phyloP scores from a whole-genome alignment of 2,329 filamentous ascomycete species.

The Mycosphaerella arachidis region DNA sequence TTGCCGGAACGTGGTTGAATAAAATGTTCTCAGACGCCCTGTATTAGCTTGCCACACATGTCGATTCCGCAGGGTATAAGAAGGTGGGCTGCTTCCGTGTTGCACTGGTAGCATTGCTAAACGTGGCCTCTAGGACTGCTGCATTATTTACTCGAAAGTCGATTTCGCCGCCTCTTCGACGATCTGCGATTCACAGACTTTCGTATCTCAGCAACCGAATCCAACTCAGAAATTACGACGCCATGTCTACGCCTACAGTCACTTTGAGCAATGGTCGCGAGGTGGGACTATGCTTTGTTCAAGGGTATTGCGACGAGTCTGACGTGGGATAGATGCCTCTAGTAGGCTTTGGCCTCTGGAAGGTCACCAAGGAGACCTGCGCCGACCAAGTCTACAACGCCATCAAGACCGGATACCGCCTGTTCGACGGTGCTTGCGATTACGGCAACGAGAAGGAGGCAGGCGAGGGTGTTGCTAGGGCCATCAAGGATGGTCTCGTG shows the following conservation, averaged over 20 bases:
- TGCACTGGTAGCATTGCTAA: not conserved
- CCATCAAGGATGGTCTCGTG: conserved; percentile 75
- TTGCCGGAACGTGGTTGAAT: not conserved
- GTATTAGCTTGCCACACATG: not conserved
- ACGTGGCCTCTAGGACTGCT: conserved; percentile 1
- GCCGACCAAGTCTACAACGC: conserved; percentile 74
- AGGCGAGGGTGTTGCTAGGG: conserved; percentile 70
- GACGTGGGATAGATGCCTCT: conserved; percentile 58
- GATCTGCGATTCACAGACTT: not conserved
- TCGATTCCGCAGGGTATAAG: conserved; percentile 2
- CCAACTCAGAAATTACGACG: conserved; percentile 23
- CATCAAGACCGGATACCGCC: conserved; percentile 57
- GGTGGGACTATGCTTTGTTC: conserved; percentile 17
- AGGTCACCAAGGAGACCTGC: conserved; percentile 68
- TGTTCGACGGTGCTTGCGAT: conserved; percentile 62
- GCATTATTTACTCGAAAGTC: conserved; percentile 7
- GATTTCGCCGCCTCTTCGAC: not conserved
- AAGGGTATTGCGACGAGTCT: not conserved
- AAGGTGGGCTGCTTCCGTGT: not conserved
- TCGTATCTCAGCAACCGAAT: conserved; percentile 5
- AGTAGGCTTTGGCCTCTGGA: conserved; percentile 78
- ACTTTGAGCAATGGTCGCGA: conserved; percentile 38
- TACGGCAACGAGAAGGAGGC: conserved; percentile 79
- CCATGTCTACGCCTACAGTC: conserved; percentile 29
- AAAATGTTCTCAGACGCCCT: not conserved